Base-by-base conservation (phyloP, 768 basidiomycete genomes). In the Hypholoma fasciculare region DNA sequence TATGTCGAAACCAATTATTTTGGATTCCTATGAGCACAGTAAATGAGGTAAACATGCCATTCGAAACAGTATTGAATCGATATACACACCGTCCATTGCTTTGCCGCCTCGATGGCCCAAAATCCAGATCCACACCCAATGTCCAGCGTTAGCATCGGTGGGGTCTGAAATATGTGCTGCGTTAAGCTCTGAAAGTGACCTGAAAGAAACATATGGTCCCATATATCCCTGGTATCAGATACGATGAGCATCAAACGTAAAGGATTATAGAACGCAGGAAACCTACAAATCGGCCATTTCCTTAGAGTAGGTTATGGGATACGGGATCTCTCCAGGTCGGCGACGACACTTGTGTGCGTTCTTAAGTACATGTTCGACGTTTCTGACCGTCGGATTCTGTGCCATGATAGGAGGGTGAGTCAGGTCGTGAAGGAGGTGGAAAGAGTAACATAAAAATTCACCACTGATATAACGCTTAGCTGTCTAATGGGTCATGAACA, bases 41-140 rank as follows among this genome's bases (percentile, higher is more conserved):
- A 12, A 20, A 53, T 43, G 8, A 57, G 56, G 43, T 30, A 47
- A 58, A 26, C 53, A 46, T 27, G 36, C 44, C 40, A 42, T 47
- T 43, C 43, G 51, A 47, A 26, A 42, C 23, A 44, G 34, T 34
- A 53, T 30, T 7, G 40, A 19, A 49, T 27, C 9, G 12, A 23
- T 37, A 38, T 26, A 70, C 82, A 43, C 58, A 87, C 90, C 67
- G 76, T 77, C 89, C 89, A 92, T 47, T 74, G 71, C 62, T 78
- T 83, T 2, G 85, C 88, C 4, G 88, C 88, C 58, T 88, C 83
- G 27, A 92, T 76, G 3, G 80, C 80, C 90, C 90, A 92, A 51
- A 79, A 78, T 1, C 90, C 90, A 46, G 76, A 80, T 5, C 90
- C 89, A 65, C 88, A 90, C 0, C 89, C 90, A 8, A 92, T 71